Conservation (phyloP, 1,139 yeast genomes). For the Debaryomyces coudertii region DNA sequence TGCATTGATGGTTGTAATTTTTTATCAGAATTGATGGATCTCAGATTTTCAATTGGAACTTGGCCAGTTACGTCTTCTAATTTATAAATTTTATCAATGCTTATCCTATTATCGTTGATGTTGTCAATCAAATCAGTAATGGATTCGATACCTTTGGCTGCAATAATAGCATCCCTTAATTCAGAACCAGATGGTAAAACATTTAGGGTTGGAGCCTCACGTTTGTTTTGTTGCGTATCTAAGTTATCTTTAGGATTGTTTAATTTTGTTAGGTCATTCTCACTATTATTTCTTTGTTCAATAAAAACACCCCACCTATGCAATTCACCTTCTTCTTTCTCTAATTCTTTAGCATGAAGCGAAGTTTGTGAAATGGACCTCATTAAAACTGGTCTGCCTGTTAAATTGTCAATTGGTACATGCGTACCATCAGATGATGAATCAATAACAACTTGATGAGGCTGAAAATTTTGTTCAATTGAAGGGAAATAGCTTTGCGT, state of each 20-base stretch:
- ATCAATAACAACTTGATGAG: constrained; percentile 72
- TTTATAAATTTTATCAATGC: constrained; percentile 57
- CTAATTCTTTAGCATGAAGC: constrained; percentile 71
- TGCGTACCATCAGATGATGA: constrained; percentile 55
- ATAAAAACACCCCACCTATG: constrained; percentile 82
- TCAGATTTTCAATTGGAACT: constrained; percentile 7
- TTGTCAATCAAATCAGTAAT: constrained; percentile 71
- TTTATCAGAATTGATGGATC: not conserved
- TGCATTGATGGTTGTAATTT: constrained; percentile 5
- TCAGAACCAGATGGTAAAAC: constrained; percentile 75
- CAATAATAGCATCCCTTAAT: constrained; percentile 72
- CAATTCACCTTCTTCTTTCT: constrained; percentile 89
- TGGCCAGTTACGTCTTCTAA: constrained; percentile 11
- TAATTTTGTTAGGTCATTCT: constrained; percentile 11
- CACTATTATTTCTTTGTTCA: constrained; percentile 52
- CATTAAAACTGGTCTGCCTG: constrained; percentile 72
- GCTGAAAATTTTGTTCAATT: constrained; percentile 43
- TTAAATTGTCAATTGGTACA: constrained; percentile 64
- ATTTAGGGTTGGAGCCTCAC: constrained; percentile 38
- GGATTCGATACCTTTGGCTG: constrained; percentile 76
- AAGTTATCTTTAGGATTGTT: constrained; percentile 1
- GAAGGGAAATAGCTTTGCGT: constrained; percentile 28
- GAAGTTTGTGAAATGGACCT: constrained; percentile 69
- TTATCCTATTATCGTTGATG: constrained; percentile 56
- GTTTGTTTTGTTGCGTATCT: constrained; percentile 16